Percentiles rank a stretch among this genome's conserved stretches.
Evolutionary conservation across 257 asterid genomes (phyloP).

Genomic region (Solanum pinnatisectum): DNA sequence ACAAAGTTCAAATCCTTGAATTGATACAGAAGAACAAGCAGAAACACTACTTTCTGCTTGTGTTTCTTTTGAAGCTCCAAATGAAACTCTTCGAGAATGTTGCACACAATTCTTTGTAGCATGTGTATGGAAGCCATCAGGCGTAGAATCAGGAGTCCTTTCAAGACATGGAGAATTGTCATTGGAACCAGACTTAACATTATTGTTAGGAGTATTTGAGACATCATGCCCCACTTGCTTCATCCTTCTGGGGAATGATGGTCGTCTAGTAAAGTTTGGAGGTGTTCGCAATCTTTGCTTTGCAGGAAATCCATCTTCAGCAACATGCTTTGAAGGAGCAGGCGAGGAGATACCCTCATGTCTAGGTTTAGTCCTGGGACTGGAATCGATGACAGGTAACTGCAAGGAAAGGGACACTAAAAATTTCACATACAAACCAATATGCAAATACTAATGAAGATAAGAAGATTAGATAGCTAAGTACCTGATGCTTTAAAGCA

Average conservation of each 20-base stretch:
- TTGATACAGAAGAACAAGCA: conserved; percentile 64
- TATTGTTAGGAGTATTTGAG: conserved; percentile 23
- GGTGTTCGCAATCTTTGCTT: conserved; percentile 54
- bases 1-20: conserved; percentile 68
- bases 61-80: conserved; percentile 32
- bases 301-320: conserved; percentile 44
- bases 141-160: conserved; percentile 17
- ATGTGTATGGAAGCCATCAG: conserved; percentile 8
- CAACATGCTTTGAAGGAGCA: conserved; percentile 31
- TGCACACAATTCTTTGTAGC: conserved; percentile 27
- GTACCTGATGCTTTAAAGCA: conserved; percentile 80
- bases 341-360: conserved; percentile 53
- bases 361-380: conserved; percentile 63
- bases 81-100: conserved; percentile 28
- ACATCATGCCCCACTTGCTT: conserved; percentile 34
- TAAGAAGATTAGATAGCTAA: not conserved
- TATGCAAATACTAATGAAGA: not conserved
- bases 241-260: conserved; percentile 49
- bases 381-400: conserved; percentile 51
- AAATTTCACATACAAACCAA: not conserved
- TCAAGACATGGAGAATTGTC: conserved; percentile 12
- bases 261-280: conserved; percentile 37
- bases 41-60: conserved; percentile 64
- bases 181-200: conserved; percentile 9
- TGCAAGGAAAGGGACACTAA: conserved; percentile 16